Evolutionary conservation across 148 eudicot genomes (phyloP).

Genomic region (Hydrangea macrophylla): DNA sequence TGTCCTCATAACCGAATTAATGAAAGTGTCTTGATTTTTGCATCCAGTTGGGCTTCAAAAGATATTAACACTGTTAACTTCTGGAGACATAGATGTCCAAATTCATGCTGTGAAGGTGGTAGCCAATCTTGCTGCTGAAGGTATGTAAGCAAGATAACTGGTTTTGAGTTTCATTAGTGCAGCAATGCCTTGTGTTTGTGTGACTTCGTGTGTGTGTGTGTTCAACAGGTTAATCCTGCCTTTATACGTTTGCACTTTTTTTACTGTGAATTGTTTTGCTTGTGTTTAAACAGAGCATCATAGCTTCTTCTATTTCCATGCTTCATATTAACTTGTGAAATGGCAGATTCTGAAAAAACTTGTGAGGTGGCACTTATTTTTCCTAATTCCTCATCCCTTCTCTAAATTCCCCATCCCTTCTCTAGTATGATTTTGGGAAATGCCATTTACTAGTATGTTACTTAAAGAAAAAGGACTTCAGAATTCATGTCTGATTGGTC

Average conservation of each 20-base stretch:
- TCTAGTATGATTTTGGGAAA: background rate
- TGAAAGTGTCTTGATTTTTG: constrained; percentile 13
- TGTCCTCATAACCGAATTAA: background rate
- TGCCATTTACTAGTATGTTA: background rate
- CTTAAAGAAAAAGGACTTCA: background rate
- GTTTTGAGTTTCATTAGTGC: background rate
- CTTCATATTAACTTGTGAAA: background rate
- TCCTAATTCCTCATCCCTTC: background rate
- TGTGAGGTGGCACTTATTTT: background rate
- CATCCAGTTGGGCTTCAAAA: constrained; percentile 80
- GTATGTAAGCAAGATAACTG: constrained; percentile 29
- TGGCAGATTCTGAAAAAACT: no score
- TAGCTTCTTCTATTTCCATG: background rate
- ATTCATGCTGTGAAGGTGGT: constrained; percentile 89
- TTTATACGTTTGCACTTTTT: background rate
- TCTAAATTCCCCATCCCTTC: no score
- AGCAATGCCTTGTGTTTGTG: background rate
- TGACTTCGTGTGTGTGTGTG: background rate
- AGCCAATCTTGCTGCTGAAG: constrained; percentile 99
- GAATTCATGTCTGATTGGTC: background rate
- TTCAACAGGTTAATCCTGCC: background rate
- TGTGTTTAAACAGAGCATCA: background rate
- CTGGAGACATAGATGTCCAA: constrained; percentile 81
- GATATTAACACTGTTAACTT: constrained; percentile 66
- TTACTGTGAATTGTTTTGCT: no score